phyloP scores from a whole-genome alignment of 352 stramenopile genomes.

The Phytopythium delawarense region DNA sequence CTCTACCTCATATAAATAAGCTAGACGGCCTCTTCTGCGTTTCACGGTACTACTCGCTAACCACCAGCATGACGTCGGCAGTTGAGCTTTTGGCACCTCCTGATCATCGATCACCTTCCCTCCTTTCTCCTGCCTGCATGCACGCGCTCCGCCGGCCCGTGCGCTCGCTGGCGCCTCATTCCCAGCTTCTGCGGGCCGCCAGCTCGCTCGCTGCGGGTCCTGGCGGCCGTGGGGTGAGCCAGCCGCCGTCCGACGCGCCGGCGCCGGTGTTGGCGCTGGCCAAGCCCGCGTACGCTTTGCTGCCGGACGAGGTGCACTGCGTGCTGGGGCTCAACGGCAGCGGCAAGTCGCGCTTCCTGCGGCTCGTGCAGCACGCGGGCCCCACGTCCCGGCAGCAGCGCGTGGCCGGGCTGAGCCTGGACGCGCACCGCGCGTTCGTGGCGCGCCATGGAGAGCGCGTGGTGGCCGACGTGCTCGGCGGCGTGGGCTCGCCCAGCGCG shows the following conservation, averaged over 20 bases:
- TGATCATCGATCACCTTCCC: not conserved
- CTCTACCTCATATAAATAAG: not conserved
- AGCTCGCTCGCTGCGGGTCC: not conserved
- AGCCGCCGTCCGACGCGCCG: not conserved
- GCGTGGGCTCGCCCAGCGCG: conserved; percentile 60
- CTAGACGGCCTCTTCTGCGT: not conserved
- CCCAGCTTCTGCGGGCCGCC: not conserved
- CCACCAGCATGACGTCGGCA: not conserved
- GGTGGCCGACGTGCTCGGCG: conserved; percentile 63
- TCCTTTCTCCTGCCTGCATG: not conserved
- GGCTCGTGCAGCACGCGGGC: conserved; percentile 32
- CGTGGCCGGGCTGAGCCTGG: conserved; percentile 65
- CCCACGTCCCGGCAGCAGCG: conserved; percentile 14
- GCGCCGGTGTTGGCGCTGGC: conserved; percentile 29
- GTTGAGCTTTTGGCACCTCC: not conserved
- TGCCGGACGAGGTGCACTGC: conserved; percentile 57
- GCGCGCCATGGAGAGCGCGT: conserved; percentile 42
- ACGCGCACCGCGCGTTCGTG: conserved; percentile 85
- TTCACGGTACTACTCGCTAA: not conserved
- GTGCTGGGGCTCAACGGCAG: conserved; percentile 70
- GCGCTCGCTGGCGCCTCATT: not conserved
- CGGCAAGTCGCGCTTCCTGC: conserved; percentile 59
- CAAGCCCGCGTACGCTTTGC: conserved; percentile 35
- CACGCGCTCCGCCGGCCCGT: not conserved
- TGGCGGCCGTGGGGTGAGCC: not conserved